These are phyloP conservation scores for Blepharisma stoltei DNA, from an alignment of 73 alveolate species.

Conservation along the genomic window DNA sequence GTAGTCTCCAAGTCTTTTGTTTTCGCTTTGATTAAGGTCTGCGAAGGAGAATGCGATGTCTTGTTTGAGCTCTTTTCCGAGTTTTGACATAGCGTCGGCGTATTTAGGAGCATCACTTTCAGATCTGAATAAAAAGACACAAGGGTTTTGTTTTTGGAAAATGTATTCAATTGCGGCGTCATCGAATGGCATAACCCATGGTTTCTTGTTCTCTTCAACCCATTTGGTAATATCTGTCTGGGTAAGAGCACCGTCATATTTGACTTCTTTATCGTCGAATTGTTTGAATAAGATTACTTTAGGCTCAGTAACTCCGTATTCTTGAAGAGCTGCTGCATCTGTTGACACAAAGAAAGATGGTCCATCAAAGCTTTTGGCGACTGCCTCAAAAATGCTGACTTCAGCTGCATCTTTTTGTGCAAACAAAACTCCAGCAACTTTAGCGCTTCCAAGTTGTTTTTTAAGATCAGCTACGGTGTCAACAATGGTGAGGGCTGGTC, in stretches of 20 bases:
- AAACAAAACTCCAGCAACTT: slow-evolving; percentile 58
- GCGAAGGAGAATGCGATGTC: slow-evolving; percentile 54
- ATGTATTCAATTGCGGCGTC: slow-evolving; percentile 80
- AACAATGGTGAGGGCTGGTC: slow-evolving; percentile 76
- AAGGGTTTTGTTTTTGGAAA: slow-evolving; percentile 77
- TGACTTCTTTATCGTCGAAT: slow-evolving; percentile 76
- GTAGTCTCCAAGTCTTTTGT: slow-evolving; percentile 60
- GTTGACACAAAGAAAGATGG: not conserved
- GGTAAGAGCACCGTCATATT: slow-evolving; percentile 61
- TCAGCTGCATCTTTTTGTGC: not conserved
- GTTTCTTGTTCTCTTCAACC: slow-evolving; percentile 66
- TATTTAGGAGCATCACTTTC: slow-evolving; percentile 8
- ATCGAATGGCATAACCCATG: slow-evolving; percentile 81
- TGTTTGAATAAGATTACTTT: slow-evolving; percentile 74
- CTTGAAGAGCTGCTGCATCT: slow-evolving; percentile 42
- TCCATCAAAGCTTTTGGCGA: slow-evolving; percentile 20
- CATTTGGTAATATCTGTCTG: slow-evolving; percentile 54
- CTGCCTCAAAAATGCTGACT: not conserved
- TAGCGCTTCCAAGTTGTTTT: slow-evolving; percentile 42
- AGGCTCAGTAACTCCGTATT: slow-evolving; percentile 42
- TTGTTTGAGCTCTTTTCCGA: slow-evolving; percentile 59
- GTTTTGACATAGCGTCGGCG: slow-evolving; percentile 49
- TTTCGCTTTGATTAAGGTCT: slow-evolving; percentile 62
- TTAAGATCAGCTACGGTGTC: slow-evolving; percentile 60
- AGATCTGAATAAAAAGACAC: slow-evolving; percentile 73